Conservation (phyloP, 202 grass and related monocot genomes). For the Carex sylvatica region DNA sequence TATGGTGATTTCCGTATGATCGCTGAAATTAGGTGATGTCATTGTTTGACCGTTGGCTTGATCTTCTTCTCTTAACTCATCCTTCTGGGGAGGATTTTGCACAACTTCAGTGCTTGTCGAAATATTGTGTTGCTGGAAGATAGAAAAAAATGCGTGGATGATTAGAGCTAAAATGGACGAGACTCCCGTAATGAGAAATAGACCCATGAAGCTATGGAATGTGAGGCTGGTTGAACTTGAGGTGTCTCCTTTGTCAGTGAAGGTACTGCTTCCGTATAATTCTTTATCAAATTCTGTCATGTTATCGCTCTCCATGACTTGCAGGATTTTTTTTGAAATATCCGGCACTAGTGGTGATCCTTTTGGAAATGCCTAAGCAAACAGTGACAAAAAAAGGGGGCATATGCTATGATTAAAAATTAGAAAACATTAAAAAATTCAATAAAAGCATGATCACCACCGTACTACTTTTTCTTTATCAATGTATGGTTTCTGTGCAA, state of each 20-base stretch:
- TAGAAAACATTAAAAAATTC: neutral
- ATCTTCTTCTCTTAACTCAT: neutral
- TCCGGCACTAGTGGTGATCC: slow-evolving; percentile 69
- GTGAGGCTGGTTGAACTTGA: slow-evolving; percentile 64
- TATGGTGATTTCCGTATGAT: slow-evolving; percentile 9
- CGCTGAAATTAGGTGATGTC: slow-evolving; percentile 21
- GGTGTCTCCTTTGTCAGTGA: slow-evolving; percentile 40
- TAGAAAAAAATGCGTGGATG: slow-evolving; percentile 31
- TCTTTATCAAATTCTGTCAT: slow-evolving; percentile 42
- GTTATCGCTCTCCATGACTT: slow-evolving; percentile 24
- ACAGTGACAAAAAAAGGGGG: slow-evolving; percentile 7
- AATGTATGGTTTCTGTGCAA: neutral
- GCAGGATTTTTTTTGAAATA: slow-evolving; percentile 52
- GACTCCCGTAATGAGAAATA: slow-evolving; percentile 61
- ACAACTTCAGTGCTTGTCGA: neutral
- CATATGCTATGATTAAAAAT: neutral
- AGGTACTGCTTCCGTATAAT: slow-evolving; percentile 37
- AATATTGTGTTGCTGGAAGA: slow-evolving; percentile 9
- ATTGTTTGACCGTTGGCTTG: neutral
- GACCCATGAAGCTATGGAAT: slow-evolving; percentile 63
- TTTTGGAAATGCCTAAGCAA: slow-evolving; percentile 58
- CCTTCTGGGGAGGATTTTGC: slow-evolving; percentile 23
- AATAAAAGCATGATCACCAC: neutral
- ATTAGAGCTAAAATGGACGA: slow-evolving; percentile 49
- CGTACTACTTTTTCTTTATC: neutral